Evolutionary conservation across 225 moss, liverwort and hornwort genomes (phyloP).

Genomic region (Physcomitrium patens): DNA sequence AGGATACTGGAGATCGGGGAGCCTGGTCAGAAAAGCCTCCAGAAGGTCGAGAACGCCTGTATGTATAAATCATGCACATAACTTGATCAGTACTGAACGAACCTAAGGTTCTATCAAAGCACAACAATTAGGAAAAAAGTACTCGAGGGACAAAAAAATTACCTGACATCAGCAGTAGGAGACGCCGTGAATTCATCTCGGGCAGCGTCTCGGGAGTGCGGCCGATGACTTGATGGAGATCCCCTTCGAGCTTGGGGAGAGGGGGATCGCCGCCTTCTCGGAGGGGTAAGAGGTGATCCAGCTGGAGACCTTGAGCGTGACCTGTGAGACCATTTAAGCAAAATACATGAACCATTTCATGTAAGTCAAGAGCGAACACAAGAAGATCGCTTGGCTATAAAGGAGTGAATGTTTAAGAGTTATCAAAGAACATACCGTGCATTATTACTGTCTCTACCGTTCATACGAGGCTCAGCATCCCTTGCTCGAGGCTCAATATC

Average conservation of each 20-base stretch:
- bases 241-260: slow-evolving; percentile 46
- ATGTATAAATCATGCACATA: neutral
- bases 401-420: neutral
- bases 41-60: neutral
- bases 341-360: neutral
- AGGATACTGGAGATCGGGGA: neutral
- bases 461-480: slow-evolving; percentile 43
- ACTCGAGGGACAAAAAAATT: neutral
- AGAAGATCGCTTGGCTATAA: neutral
- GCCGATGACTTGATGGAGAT: slow-evolving; percentile 44
- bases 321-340: slow-evolving; percentile 15
- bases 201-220: slow-evolving; percentile 40
- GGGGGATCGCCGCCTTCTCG: slow-evolving; percentile 52
- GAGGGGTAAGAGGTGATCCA: slow-evolving; percentile 45
- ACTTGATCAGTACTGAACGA: neutral
- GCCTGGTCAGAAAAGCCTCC: neutral
- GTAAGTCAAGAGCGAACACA: neutral
- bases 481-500: slow-evolving; percentile 43
- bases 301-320: slow-evolving; percentile 54
- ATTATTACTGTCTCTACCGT: slow-evolving; percentile 39
- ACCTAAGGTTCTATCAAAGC: too few species aligned
- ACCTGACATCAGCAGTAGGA: slow-evolving; percentile 44
- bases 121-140: neutral
- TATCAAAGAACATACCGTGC: slow-evolving; percentile 34
- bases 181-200: slow-evolving; percentile 36